Evolutionary conservation across 805 yeast species (phyloP), one percentile per base, ranked within the genome.

Genomic region (Candida hungchunana): DNA sequence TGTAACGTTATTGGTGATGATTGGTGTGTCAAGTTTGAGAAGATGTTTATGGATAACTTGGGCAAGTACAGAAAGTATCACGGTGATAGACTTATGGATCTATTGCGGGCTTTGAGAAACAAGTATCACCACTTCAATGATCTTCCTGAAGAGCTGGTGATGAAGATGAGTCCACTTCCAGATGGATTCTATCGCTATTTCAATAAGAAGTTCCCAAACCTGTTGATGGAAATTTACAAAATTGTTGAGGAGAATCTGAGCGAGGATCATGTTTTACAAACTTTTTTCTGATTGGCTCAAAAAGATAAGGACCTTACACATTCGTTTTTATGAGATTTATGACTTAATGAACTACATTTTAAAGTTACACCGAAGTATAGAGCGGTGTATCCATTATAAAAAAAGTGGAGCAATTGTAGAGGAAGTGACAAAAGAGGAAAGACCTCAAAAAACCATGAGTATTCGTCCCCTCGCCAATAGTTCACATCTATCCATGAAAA

Each of bases 41-140:
- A 63, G n/a, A 63, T 67, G 12, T 84, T 90, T 51, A 69, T 85
- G 64, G 84, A 80, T 20, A 88, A 90, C 53, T 67, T 93, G 45
- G 96, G 95, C 14, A 86, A 85, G 54, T 93, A 87, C 57, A 72
- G 99, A 48, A 89, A 87, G 58, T 93, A 93, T 58, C 81, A 82
- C 45, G 73, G 82, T 1, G 77, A 73, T 39, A 83, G 79, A 49
- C 60, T 93, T 30, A 77, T 88, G 79, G 98, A 93, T 57, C 62
- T 93, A 34, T 61, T 93, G 40, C 67, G 99, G 40, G 96, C 96
- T 0, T 60, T 93, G 48, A 71, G 99, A 50, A 93, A 93, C 63
- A 93, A 93, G 59, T 82, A 86, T 53, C 97, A 93, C 58, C 99
- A 93, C 58, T 90, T 73, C 58, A 87, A 87, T 61, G 98, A 93